Base-by-base conservation (phyloP, 2,329 filamentous ascomycete species). In the Exophiala mesophila region DNA sequence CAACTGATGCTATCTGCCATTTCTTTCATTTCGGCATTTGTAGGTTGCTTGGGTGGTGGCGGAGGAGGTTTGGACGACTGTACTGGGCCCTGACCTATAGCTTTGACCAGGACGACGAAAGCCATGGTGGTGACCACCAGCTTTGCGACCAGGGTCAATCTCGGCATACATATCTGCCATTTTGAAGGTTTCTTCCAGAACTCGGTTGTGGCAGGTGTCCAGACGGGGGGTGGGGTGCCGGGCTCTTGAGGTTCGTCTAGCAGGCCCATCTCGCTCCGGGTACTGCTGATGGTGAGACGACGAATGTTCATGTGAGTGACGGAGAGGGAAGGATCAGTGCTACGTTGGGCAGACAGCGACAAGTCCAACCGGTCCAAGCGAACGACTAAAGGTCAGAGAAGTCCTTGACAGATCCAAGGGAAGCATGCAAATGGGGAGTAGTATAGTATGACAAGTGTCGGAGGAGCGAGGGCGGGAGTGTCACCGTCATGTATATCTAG, bases 111-210 rank as follows among this genome's bases (percentile, higher is more conserved):
- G 9, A 53, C 9, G 20, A 52, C 36, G 36, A 52, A 46, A 26
- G 35, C 39, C 16, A 54, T 9, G n/a, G 54, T 40, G 9, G 36
- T 41, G 26, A 36, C 39, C 5, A 52, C 12, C 8, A 55, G 24
- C 37, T 55, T 56, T 26, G 46, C 46, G 13, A 53, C 26, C 19
- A 54, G 31, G 1, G 51, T 49, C 39, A 57, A 39, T 15, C 54
- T 45, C 8, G 54, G 54, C 50, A 55, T 54, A 40, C 53, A 55
- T 19, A 54, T 53, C 44, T 57, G 54, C 51, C 53, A 55, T 55
- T 52, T 53, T 31, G 54, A 57, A 8, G 54, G 53, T 32, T 51
- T 52, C 34, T 46, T 55, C 53, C 53, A 57, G 31, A 55, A 54
- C n/a, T 55, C 49, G 16, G 38, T 37, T 46, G 52, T 54, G 9